Conservation (phyloP, 441 rosid species). For the Bocquillonia castaneifolia region DNA sequence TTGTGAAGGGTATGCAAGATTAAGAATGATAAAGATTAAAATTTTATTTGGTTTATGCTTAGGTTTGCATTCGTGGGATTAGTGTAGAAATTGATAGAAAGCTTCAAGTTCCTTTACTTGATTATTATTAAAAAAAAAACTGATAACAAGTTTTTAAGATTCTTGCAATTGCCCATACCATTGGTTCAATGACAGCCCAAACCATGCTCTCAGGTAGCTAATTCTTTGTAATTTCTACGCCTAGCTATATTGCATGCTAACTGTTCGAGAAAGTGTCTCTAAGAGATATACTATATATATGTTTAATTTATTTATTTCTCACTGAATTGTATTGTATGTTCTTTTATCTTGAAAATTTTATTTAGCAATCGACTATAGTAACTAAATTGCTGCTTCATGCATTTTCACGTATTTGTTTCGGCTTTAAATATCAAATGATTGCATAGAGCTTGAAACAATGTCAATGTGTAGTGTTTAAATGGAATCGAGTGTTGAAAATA, state of each 20-base stretch:
- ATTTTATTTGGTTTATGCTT: too few relatives aligned
- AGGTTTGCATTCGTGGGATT: too few relatives aligned
- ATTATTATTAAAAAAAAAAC: too few relatives aligned
- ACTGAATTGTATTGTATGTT: not conserved
- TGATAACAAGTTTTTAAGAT: too few relatives aligned
- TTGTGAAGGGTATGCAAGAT: too few relatives aligned
- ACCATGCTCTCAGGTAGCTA: constrained; percentile 32
- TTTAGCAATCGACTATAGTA: not conserved
- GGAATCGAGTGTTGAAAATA: not conserved
- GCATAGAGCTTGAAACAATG: not conserved
- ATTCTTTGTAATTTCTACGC: not conserved
- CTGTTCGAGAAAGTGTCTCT: constrained; percentile 32
- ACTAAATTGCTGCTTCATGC: not conserved
- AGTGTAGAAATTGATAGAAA: too few relatives aligned
- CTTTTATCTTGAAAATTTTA: not conserved
- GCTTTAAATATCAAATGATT: not conserved
- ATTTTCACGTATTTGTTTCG: not conserved
- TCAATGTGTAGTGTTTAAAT: not conserved
- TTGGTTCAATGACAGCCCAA: too few relatives aligned
- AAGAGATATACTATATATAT: not conserved
- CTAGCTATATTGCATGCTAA: constrained; percentile 13
- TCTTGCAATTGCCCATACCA: too few relatives aligned
- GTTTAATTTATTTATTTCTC: not conserved
- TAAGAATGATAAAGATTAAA: too few relatives aligned
- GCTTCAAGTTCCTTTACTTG: too few relatives aligned